Conservation (phyloP, 495 filamentous ascomycete species). For the Aspergillus egyptiacus region DNA sequence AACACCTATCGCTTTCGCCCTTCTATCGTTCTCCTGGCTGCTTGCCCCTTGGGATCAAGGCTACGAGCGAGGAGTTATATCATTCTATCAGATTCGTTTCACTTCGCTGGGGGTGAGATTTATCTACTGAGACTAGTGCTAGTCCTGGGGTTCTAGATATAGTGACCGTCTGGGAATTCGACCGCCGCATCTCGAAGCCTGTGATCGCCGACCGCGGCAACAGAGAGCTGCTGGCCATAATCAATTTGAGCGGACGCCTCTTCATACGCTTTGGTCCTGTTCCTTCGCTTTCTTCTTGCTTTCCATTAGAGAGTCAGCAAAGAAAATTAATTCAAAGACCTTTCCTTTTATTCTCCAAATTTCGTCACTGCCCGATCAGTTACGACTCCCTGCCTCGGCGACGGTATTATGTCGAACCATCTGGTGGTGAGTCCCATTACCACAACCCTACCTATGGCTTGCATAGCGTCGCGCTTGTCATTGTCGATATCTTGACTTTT, state of each 20-base stretch:
- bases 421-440: conserved; percentile 53
- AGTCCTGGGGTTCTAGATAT: conserved; percentile 10
- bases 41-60: not conserved
- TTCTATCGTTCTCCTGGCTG: conserved; percentile 10
- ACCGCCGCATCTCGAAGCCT: conserved; percentile 17
- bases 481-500: conserved; percentile 3
- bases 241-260: conserved; percentile 1
- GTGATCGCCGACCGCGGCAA: conserved; percentile 21
- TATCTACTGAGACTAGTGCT: conserved; percentile 13
- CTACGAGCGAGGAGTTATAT: not conserved
- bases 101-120: conserved; percentile 2
- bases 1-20: conserved; percentile 29
- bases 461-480: no score
- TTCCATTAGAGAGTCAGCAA: conserved; percentile 10
- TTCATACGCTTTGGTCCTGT: conserved; percentile 9
- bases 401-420: conserved; percentile 52
- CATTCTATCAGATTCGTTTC: not conserved
- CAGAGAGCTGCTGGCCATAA: conserved; percentile 14
- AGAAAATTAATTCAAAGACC: conserved; percentile 3
- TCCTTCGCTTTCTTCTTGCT: conserved; percentile 1
- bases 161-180: conserved; percentile 13
- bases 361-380: conserved; percentile 3
- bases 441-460: conserved; percentile 17
- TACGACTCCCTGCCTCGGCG: conserved; percentile 13
- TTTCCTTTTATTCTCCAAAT: conserved; percentile 7